These are phyloP conservation scores for Penicillium sp. DNA, from an alignment of 2,329 filamentous ascomycete species.

Conservation along the genomic window DNA sequence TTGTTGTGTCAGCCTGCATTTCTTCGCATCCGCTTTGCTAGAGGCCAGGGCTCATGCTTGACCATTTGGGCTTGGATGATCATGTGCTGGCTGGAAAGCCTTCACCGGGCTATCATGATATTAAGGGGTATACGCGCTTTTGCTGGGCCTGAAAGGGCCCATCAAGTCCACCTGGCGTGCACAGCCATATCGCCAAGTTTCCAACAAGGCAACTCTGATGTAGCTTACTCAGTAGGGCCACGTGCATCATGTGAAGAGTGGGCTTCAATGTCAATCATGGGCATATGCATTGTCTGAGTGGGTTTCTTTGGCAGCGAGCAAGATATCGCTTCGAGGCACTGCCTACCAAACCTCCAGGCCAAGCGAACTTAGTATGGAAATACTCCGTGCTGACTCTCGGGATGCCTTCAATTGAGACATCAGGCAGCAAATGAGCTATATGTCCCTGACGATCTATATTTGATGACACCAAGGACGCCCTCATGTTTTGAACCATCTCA, in stretches of 20 bases:
- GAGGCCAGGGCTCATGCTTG: neutral
- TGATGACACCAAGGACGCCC: neutral
- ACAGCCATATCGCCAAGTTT: neutral
- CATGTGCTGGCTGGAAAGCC: neutral
- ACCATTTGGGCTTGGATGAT: neutral
- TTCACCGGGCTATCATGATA: neutral
- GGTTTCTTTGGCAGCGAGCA: neutral
- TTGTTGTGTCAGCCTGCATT: conserved; percentile 3
- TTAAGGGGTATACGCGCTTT: neutral
- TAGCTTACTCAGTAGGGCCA: neutral
- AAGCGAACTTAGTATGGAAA: neutral
- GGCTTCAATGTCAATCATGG: neutral
- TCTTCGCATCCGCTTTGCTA: neutral
- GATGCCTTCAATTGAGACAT: neutral
- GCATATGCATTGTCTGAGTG: neutral
- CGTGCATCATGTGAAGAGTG: neutral
- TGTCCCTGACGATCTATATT: conserved; percentile 6
- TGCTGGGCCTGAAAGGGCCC: neutral
- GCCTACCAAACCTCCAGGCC: neutral
- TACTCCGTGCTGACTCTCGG: neutral
- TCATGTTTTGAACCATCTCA: neutral
- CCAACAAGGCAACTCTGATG: neutral
- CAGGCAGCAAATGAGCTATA: neutral
- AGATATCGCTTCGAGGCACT: neutral
- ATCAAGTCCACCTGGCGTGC: neutral